Base-by-base conservation (phyloP, 2,329 filamentous ascomycete genomes). In the Ceratocystis harringtonii region DNA sequence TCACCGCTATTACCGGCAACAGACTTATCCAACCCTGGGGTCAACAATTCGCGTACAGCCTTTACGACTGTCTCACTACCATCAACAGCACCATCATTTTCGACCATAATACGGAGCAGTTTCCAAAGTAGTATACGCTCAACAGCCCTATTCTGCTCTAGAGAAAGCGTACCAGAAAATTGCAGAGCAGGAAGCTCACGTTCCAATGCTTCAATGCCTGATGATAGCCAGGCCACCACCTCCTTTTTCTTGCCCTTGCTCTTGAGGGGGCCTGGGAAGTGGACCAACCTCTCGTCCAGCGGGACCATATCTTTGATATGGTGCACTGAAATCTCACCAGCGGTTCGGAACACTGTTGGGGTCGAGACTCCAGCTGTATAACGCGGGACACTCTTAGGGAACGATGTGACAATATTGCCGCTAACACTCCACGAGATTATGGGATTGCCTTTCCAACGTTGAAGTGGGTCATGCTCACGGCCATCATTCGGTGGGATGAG, bases 221-320 rank as follows among this genome's bases (percentile, higher is more conserved):
- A 78, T 3, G 80, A 82, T 57, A 99, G 79, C 94, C 95, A 99
- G 1, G 84, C 75, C 55, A 92, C 70, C 0, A 90, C 83, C 65
- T 99, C 92, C 77, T 97, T 99, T 80, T 99, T 99, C 79, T 96
- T 97, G 1, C 86, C 85, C 73, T 96, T 97, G 50, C 85, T 82
- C 74, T 88, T 91, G 32, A 99, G 77, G 2, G 95, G 94, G 0
- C 94, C 94, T 0, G 94, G 94, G 71, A 97, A 97, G 70, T 86
- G 90, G 19, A 84, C 81, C 61, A 94, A 77, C 1, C 85, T 82
- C 43, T 94, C 90, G 28, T 84, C 78, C 7, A 91, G 77, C 3
- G 89, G 85, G 57, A 89, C 77, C 36, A 90, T 78, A 55, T 91
- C 85, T 72, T 88, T 94, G 68, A 89, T 81, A 70, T 83, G 87